Conservation (phyloP, 2,329 filamentous ascomycete species). For the Rhynchosporium agropyri region DNA sequence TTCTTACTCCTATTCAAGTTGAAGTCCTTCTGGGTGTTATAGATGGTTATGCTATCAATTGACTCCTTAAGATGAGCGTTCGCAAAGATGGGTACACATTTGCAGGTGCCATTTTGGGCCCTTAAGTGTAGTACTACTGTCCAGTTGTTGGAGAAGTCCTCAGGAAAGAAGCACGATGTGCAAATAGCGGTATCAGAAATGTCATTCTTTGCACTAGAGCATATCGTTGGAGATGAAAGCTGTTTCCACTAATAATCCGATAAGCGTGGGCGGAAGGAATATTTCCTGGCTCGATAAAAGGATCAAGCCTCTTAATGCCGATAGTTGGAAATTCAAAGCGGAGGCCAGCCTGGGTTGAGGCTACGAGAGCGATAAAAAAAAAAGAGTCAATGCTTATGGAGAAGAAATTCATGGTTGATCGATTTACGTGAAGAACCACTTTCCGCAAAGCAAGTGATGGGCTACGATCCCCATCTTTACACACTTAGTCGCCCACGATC, state of each 20-base stretch:
- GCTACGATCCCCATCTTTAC: not conserved
- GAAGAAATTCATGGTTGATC: not conserved
- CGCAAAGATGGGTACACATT: conserved; percentile 23
- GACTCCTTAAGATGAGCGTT: conserved; percentile 21
- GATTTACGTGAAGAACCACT: not conserved
- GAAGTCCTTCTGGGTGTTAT: conserved; percentile 21
- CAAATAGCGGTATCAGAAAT: conserved; percentile 20
- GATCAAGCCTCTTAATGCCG: conserved; percentile 19
- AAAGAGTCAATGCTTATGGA: conserved; percentile 16
- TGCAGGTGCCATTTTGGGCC: conserved; percentile 27
- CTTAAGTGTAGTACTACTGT: conserved; percentile 35
- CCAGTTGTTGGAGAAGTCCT: conserved; percentile 38
- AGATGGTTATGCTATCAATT: conserved; percentile 27
- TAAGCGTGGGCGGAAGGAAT: conserved; percentile 19
- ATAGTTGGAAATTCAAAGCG: conserved; percentile 21
- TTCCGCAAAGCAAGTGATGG: not conserved
- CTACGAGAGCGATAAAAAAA: conserved; percentile 16
- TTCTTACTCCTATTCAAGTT: conserved; percentile 15
- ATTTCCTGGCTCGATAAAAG: conserved; percentile 19
- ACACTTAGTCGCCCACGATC: not conserved
- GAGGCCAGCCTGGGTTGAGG: conserved; percentile 20
- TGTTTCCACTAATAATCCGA: conserved; percentile 18
- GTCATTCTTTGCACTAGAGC: conserved; percentile 7
- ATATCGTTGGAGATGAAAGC: conserved; percentile 15
- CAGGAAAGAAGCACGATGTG: conserved; percentile 30